Conservation (phyloP, 2,329 filamentous ascomycete species). For the Tolypocladium endophyticum region DNA sequence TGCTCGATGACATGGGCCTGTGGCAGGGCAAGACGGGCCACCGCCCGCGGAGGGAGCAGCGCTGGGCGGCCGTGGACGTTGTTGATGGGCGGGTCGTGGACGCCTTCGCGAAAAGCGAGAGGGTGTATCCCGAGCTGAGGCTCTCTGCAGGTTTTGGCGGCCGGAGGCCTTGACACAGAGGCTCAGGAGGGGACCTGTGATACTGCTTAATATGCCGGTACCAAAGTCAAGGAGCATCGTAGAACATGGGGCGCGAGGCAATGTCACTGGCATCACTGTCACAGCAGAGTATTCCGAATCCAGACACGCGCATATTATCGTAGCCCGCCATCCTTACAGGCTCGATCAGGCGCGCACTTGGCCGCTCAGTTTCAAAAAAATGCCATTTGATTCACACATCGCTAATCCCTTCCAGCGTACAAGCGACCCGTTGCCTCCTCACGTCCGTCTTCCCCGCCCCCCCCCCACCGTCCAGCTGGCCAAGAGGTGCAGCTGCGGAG, state of each 20-base stretch:
- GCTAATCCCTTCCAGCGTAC: slow-evolving; percentile 1
- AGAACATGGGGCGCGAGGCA: no score
- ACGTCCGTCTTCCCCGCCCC: neutral
- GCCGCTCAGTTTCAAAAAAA: neutral
- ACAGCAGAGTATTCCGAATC: neutral
- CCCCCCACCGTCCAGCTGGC: neutral
- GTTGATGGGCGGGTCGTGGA: slow-evolving; percentile 26
- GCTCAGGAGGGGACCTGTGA: neutral
- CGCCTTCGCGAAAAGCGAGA: slow-evolving; percentile 18
- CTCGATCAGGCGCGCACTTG: neutral
- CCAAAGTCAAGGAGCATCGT: no score
- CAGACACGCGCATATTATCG: neutral
- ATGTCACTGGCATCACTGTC: neutral
- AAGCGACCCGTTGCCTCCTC: neutral
- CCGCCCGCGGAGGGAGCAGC: slow-evolving; percentile 34
- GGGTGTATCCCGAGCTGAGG: slow-evolving; percentile 10
- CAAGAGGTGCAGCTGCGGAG: neutral
- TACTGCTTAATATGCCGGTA: neutral
- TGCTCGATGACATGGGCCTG: slow-evolving; percentile 38
- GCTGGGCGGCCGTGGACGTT: slow-evolving; percentile 40
- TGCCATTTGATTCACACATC: slow-evolving; percentile 3
- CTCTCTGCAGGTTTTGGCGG: slow-evolving; percentile 24
- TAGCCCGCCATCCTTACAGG: neutral
- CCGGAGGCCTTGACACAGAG: slow-evolving; percentile 5
- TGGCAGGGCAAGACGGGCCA: slow-evolving; percentile 26